A percentile compares a stretch with the other conserved stretches of the same genome.
These are phyloP conservation scores for Lachnum nothofagi DNA, from an alignment of 2,329 filamentous ascomycete species.

Conservation along the genomic window DNA sequence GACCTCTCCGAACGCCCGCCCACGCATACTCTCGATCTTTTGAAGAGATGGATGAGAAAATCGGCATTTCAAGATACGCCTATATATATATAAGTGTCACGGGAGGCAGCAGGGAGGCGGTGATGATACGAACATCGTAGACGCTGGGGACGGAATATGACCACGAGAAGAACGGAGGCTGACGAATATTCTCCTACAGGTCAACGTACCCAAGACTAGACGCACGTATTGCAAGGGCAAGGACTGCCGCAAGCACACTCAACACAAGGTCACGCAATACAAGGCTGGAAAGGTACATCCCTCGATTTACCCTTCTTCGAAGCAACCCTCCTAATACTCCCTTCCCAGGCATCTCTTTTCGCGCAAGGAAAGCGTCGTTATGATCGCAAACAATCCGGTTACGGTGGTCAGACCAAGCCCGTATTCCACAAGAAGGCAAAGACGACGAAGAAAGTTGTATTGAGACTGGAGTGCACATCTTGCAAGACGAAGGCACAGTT, in stretches of 20 bases:
- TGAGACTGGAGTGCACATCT: slow-evolving; percentile 92
- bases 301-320: not conserved
- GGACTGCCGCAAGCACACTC: slow-evolving; percentile 86
- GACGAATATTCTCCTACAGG: slow-evolving; percentile 41
- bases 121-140: not conserved
- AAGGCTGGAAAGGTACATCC: slow-evolving; percentile 79
- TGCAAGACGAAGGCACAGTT: slow-evolving; percentile 99
- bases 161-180: slow-evolving; percentile 16
- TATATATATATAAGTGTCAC: no score
- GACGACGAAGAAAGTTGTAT: slow-evolving; percentile 99
- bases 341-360: slow-evolving; percentile 72
- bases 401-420: slow-evolving; percentile 99
- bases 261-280: slow-evolving; percentile 94
- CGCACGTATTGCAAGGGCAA: slow-evolving; percentile 97
- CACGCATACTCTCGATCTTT: no score
- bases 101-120: no score
- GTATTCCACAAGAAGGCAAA: slow-evolving; percentile 99
- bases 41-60: not conserved
- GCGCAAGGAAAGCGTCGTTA: slow-evolving; percentile 99
- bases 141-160: slow-evolving; percentile 3
- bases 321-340: slow-evolving; percentile 24
- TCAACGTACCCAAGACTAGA: slow-evolving; percentile 98
- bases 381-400: slow-evolving; percentile 98
- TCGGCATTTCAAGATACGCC: no score
- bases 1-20: no score